Evolutionary conservation across 805 yeast genomes (phyloP), one percentile per base, ranked within the genome.

Genomic region (Metschnikowia lunata): DNA sequence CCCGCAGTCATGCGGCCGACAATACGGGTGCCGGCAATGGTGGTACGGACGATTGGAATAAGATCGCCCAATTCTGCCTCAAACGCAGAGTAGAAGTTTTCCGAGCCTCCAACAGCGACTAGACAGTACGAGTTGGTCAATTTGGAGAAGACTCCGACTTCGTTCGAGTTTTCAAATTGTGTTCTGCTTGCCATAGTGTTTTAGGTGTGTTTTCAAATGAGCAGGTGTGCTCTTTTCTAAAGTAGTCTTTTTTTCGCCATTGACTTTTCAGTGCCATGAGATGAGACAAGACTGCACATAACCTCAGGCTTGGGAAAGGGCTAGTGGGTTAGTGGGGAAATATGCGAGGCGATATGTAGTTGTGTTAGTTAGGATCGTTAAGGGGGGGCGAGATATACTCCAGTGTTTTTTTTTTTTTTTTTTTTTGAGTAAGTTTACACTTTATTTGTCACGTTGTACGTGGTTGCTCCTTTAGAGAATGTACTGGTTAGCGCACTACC

Each of bases 1-100:
- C 96, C 99, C 36, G 97, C 97, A 34, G 97, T 86, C 95, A 93
- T 85, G 68, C 99, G 80, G 60, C 99, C 99, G 49, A 93, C 85
- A 54, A 93, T 93, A 71, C 99, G 84, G 60, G 96, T 90, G 57
- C 99, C 99, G 29, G 97, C 97, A 58, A 93, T 93, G 47, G 99
- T 93, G 43, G 98, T 88, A 64, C 93, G 97, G 51, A 88, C 93
- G 59, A 93, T 88, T 42, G 99, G 99, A 51, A 93, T 82, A 42
- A 88, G 89, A 68, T 90, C 98, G 49, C 97, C 97, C 52, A 95
- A 75, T 69, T 93, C 97, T 42, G 97, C 96, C 75, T 93, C 99
- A 63, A 93, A 91, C 27, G 97, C 96, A 45, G 97, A 89, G 67
- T 84, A 86, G 56, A 78, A 78, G 63, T 77, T 76, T 60, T 76